Evolutionary conservation across 78 protist genomes (phyloP).

Genomic region (Tieghemostelium lacteum): DNA sequence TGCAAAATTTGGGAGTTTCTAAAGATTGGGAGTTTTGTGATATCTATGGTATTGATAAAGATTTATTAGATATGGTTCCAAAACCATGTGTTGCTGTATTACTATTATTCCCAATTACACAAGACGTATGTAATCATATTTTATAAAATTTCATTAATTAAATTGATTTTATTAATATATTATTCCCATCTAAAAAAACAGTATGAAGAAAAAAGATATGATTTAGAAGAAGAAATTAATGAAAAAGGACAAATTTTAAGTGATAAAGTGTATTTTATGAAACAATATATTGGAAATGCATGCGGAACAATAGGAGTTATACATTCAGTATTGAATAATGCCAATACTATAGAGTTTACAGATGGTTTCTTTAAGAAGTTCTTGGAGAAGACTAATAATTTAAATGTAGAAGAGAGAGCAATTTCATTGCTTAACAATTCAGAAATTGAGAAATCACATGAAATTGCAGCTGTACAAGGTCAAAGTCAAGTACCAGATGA

Average conservation of each 20-base stretch:
- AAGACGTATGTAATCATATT: constrained; percentile 21
- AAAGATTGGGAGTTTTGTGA: constrained; percentile 80
- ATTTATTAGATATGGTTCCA: constrained; percentile 93
- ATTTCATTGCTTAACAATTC: constrained; percentile 24
- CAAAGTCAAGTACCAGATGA: constrained; percentile 85
- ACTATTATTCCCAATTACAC: constrained; percentile 91
- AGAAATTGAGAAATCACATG: constrained; percentile 71
- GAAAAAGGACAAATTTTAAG: constrained; percentile 49
- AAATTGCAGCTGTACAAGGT: constrained; percentile 79
- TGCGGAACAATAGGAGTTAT: constrained; percentile 96
- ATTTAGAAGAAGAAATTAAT: constrained; percentile 22
- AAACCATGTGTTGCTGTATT: constrained; percentile 92
- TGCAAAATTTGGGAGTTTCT: constrained; percentile 82
- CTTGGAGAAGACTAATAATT: constrained; percentile 40
- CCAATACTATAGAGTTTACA: constrained; percentile 36
- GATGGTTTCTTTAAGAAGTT: constrained; percentile 73
- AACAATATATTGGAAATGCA: constrained; percentile 95
- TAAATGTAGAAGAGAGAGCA: constrained; percentile 84
- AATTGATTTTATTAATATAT: no score
- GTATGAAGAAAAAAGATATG: constrained; percentile 45
- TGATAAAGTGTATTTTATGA: constrained; percentile 71
- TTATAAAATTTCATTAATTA: neutral
- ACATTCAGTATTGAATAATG: constrained; percentile 90
- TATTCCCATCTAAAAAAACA: no score
- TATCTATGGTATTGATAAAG: constrained; percentile 93